Evolutionary conservation across 2,329 filamentous ascomycete genomes (phyloP).

Genomic region (Ophiostoma tasmaniense): DNA sequence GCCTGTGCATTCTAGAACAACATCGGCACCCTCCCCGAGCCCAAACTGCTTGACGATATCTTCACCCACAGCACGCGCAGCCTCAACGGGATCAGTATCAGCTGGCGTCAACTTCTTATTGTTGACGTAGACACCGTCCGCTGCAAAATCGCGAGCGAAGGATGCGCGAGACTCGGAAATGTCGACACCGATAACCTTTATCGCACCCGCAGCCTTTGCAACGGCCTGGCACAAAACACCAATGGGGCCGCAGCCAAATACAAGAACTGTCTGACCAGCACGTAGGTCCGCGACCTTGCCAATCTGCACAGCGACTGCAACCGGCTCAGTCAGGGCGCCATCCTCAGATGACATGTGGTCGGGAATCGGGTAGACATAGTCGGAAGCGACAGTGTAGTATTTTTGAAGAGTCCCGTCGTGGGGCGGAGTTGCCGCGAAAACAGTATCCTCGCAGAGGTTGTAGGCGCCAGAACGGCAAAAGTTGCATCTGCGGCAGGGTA

Average conservation of each 20-base stretch:
- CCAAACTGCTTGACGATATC: constrained; percentile 30
- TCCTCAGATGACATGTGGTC: constrained; percentile 38
- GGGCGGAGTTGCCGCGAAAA: constrained; percentile 28
- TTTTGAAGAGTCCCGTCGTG: constrained; percentile 29
- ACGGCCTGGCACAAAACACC: constrained; percentile 54
- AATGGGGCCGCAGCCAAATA: constrained; percentile 54
- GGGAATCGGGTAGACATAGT: constrained; percentile 44
- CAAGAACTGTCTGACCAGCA: constrained; percentile 37
- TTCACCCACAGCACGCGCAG: constrained; percentile 34
- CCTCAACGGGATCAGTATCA: constrained; percentile 39
- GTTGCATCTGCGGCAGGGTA: constrained; percentile 44
- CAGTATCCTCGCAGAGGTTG: constrained; percentile 30
- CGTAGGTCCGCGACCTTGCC: constrained; percentile 37
- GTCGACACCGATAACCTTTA: constrained; percentile 43
- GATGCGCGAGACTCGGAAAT: constrained; percentile 48
- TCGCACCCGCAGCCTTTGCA: constrained; percentile 37
- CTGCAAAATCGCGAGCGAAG: constrained; percentile 51
- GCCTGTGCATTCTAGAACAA: constrained; percentile 70
- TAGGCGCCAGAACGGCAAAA: constrained; percentile 33
- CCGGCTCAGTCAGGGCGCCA: constrained; percentile 50
- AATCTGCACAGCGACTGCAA: constrained; percentile 52
- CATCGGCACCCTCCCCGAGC: constrained; percentile 53
- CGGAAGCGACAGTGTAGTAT: constrained; percentile 38
- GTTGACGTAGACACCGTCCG: constrained; percentile 40
- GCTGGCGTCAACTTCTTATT: not conserved